These are phyloP conservation scores for Rhazya stricta DNA, from an alignment of 257 asterid species.

Conservation along the genomic window DNA sequence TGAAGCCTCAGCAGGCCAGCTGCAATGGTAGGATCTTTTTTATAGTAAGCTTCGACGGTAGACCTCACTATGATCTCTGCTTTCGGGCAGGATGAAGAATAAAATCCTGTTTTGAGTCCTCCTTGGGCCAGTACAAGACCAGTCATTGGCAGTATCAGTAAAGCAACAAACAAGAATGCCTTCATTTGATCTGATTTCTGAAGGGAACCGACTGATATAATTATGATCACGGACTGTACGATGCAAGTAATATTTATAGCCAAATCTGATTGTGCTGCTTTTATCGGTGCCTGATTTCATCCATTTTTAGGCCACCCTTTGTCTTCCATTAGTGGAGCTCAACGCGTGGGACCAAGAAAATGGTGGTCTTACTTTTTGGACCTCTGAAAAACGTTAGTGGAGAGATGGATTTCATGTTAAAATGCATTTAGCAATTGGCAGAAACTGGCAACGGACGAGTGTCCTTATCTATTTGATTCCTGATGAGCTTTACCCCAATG, in stretches of 20 bases:
- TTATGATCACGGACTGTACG: not conserved
- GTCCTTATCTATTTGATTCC: constrained; percentile 5
- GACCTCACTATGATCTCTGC: constrained; percentile 61
- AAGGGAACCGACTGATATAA: not conserved
- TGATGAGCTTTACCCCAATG: constrained; percentile 9
- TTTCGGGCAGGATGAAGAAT: constrained; percentile 54
- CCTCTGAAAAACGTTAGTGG: constrained; percentile 10
- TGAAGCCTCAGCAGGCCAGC: constrained; percentile 68
- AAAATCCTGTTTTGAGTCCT: constrained; percentile 43
- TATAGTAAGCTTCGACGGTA: constrained; percentile 41
- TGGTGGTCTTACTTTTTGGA: constrained; percentile 10
- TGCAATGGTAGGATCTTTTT: constrained; percentile 46
- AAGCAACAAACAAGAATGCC: constrained; percentile 18
- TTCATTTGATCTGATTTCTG: constrained; percentile 21
- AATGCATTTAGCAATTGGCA: not conserved
- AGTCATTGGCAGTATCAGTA: constrained; percentile 6
- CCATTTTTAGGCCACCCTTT: constrained; percentile 1
- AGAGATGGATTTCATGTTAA: not conserved
- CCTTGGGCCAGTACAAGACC: constrained; percentile 26
- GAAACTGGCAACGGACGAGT: not conserved
- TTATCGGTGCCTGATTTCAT: not conserved
- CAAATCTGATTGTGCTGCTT: not conserved
- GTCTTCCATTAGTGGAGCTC: constrained; percentile 19
- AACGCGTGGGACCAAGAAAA: constrained; percentile 19
- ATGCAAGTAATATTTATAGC: constrained; percentile 14